A percentile compares a stretch with the other conserved stretches of the same genome.
Evolutionary conservation across 2,329 filamentous ascomycete species (phyloP).

Genomic region (Leptographium lundbergii): DNA sequence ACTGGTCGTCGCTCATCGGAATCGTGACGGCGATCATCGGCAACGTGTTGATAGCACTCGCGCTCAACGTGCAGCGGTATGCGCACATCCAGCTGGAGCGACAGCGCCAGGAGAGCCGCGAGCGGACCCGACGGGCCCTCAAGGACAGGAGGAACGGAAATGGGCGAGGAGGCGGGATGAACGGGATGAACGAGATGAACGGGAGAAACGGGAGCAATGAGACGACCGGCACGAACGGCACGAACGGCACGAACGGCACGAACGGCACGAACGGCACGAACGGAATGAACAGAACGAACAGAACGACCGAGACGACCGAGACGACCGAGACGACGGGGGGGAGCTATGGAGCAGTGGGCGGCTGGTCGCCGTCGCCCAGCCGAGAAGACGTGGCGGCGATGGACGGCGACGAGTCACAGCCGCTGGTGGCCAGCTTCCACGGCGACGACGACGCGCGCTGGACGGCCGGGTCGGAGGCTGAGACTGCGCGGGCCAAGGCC

Average conservation of each 20-base stretch:
- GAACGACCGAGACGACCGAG: constrained; percentile 4
- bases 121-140: constrained; percentile 40
- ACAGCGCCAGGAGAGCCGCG: constrained; percentile 48
- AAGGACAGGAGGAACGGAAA: constrained; percentile 26
- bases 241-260: not conserved
- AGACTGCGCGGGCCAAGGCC: not conserved
- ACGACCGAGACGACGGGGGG: not conserved
- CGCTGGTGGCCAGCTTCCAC: constrained; percentile 36
- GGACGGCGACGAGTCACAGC: constrained; percentile 32
- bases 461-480: not conserved
- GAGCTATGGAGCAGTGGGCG: constrained; percentile 29
- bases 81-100: constrained; percentile 76
- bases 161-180: constrained; percentile 19
- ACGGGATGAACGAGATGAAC: not conserved
- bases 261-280: constrained; percentile 5
- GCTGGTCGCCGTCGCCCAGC: not conserved
- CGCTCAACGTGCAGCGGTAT: constrained; percentile 92
- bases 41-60: constrained; percentile 88
- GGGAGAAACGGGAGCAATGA: not conserved
- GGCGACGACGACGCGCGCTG: constrained; percentile 26
- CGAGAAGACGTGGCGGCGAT: constrained; percentile 22
- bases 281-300: too few species aligned
- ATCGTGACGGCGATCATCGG: constrained; percentile 87
- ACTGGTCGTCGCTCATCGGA: constrained; percentile 91
- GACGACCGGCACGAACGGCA: constrained; percentile 3